Conservation (phyloP, 345 rosid genomes). For the Firmiana major region DNA sequence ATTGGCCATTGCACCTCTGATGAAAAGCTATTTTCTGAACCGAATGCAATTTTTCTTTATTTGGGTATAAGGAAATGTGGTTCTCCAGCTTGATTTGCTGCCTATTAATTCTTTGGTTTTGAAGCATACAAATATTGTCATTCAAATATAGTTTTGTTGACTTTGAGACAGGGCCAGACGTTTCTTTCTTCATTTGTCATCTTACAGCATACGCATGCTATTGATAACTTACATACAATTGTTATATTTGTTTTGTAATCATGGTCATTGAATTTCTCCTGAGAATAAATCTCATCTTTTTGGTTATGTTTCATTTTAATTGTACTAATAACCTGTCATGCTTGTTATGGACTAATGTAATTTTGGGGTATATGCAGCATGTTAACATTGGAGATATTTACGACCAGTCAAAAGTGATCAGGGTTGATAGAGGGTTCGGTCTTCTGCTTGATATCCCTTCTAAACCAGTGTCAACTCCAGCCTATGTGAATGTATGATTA, state of each 20-base stretch:
- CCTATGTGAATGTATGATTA: constrained; percentile 76
- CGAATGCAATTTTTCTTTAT: neutral
- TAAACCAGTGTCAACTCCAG: constrained; percentile 53
- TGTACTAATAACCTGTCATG: neutral
- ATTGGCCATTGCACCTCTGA: neutral
- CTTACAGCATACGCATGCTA: neutral
- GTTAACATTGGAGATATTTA: constrained; percentile 68
- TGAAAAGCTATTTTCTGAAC: neutral
- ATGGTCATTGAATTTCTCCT: neutral
- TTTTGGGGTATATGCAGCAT: constrained; percentile 51
- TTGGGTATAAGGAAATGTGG: neutral
- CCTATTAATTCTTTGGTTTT: neutral
- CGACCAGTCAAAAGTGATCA: constrained; percentile 74
- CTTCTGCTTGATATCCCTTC: constrained; percentile 89
- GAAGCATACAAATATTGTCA: neutral
- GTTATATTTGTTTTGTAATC: neutral
- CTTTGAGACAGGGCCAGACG: neutral
- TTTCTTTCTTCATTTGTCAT: neutral
- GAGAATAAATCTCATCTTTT: neutral
- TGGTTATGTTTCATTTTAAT: neutral
- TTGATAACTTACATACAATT: neutral
- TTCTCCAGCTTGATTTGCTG: neutral
- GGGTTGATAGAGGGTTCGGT: constrained; percentile 81
- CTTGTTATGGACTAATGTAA: neutral
- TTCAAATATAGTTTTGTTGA: neutral